Percentiles rank a stretch among this genome's conserved stretches.
Conservation (phyloP, 1,284 basidiomycete genomes). For the Marasmius fiardii region DNA sequence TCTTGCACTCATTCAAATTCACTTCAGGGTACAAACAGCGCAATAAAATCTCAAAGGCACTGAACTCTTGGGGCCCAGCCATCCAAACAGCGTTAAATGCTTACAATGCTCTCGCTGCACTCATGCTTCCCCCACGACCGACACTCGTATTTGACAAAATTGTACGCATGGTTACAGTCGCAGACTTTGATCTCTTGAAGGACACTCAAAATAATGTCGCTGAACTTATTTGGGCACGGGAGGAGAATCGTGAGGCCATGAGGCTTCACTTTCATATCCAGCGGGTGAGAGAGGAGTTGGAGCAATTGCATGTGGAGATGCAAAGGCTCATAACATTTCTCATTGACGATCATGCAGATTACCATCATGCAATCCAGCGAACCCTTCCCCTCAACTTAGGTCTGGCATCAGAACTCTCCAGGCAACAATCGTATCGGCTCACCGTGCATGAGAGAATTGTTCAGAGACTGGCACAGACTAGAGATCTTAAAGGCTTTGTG, state of each 20-base stretch:
- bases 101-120: slow-evolving; percentile 15
- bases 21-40: slow-evolving; percentile 16
- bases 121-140: not conserved
- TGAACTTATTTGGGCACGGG: not conserved
- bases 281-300: slow-evolving; percentile 7
- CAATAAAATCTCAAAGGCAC: slow-evolving; percentile 14
- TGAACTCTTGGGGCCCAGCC: slow-evolving; percentile 13
- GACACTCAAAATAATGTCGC: slow-evolving; percentile 3
- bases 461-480: not conserved
- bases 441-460: not conserved
- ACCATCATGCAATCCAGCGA: not conserved
- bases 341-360: slow-evolving; percentile 1
- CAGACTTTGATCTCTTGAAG: slow-evolving; percentile 8
- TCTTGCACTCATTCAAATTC: not conserved
- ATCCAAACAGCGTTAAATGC: slow-evolving; percentile 14
- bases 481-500: not conserved
- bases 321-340: slow-evolving; percentile 7
- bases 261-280: not conserved
- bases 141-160: no score
- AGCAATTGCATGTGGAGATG: slow-evolving; percentile 5
- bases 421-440: not conserved
- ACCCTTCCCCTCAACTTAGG: not conserved
- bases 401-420: not conserved
- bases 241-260: slow-evolving; percentile 2
- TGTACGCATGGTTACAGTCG: no score